phyloP scores from a whole-genome alignment of 345 rosid genomes.

The Psidium guajava region DNA sequence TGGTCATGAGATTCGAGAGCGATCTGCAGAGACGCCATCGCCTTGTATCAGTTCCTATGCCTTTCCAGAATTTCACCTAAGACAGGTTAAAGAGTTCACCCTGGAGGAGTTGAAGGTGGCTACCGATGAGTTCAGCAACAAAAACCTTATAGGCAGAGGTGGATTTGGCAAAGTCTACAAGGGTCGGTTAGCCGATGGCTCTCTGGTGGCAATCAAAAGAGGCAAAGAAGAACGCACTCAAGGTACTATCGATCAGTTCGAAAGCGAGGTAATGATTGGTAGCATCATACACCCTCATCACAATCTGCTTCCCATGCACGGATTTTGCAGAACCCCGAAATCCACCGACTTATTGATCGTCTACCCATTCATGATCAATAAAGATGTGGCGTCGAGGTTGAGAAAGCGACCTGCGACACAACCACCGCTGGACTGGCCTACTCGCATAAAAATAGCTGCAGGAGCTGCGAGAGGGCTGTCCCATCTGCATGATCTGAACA shows the following conservation, averaged over 20 bases:
- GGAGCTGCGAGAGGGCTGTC: background rate
- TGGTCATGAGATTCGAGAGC: background rate
- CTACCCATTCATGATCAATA: background rate
- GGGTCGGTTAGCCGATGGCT: background rate
- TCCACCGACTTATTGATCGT: background rate
- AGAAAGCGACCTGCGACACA: background rate
- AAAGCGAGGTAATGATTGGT: background rate
- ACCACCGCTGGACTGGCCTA: background rate
- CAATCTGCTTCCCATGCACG: background rate
- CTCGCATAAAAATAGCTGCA: background rate
- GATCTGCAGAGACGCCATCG: background rate
- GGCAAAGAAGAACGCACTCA: too few relatives aligned
- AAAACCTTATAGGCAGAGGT: background rate
- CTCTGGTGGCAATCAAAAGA: conserved; percentile 1
- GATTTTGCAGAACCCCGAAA: background rate
- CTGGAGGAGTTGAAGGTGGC: background rate
- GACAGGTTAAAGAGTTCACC: background rate
- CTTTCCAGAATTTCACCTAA: background rate
- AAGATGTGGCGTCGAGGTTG: background rate
- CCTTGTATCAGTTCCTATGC: background rate
- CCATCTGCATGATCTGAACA: background rate
- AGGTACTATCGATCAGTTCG: background rate
- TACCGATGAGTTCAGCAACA: background rate
- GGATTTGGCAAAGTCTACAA: background rate
- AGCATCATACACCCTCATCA: background rate